Evolutionary conservation across 1,284 basidiomycete species (phyloP), one percentile per base, ranked within the genome.

Genomic region (Apiotrichum mycotoxinovorans): DNA sequence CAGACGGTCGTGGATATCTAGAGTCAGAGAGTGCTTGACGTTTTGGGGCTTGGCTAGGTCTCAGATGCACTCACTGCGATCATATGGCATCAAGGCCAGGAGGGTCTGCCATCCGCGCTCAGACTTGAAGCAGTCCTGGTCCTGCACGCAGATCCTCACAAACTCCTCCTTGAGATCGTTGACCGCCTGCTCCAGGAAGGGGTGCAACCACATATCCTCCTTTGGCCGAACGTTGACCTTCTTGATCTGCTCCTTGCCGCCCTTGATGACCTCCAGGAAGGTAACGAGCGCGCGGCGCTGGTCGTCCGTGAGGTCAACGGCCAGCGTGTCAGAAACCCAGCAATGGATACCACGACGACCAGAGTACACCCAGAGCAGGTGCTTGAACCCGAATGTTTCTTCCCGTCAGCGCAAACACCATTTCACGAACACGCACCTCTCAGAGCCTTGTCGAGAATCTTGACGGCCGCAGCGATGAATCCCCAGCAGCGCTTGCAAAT

Each of bases 331-430:
- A 8, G 91, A 94, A 60, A 99, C 86, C 95, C 95, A 99, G 73
- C 93, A 84, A 80, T 98, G 95, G 67, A 98, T 98, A 66, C 96
- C 95, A 78, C 95, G 88, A 44, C 95, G 87, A 62, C 95, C 95
- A 17, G 96, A 98, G 77, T 98, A 99, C 25, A 98, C 94, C 96
- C 96, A 99, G 17, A 99, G 80, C 27, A 98, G 81, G 69, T 84
- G 83, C 55, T 78, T 71, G 72, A 80, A 84, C 2, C 92, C 94
- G 73, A 93, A 96, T 62, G 94, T 88, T 17, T 78, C 78, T 79
- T 60, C 0, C 9, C 22, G 45, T 70, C 69, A 70, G 57, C 20
- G 23, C n/a, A 27, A 15, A 27, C 37, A 20, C 38, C 22, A 22
- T 7, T 5, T 12, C 5, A 30, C 30, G 30, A n/a, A 7, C 30